Percentiles rank a stretch among this genome's conserved stretches.
Conservation (phyloP, 1,284 basidiomycete species). For the Papiliotrema laurentii region DNA sequence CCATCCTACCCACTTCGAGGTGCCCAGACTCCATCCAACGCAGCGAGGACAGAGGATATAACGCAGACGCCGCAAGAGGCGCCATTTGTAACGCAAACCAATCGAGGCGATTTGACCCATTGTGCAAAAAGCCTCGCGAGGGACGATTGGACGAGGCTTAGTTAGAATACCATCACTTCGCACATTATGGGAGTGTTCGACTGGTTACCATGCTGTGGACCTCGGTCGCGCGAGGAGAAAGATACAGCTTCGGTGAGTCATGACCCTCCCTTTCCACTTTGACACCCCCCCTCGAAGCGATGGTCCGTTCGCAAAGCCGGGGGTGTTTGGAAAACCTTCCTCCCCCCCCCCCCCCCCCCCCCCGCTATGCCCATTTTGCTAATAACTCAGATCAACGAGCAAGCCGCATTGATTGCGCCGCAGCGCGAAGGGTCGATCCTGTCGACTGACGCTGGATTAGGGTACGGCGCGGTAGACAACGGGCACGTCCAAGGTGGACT, state of each 20-base stretch:
- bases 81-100: no score
- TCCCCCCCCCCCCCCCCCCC: background rate
- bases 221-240: background rate
- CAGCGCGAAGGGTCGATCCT: slow-evolving; percentile 9
- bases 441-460: slow-evolving; percentile 1
- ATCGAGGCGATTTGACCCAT: no score
- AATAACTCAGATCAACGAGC: slow-evolving; percentile 5
- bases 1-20: no score
- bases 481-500: slow-evolving; percentile 1
- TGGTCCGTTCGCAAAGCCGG: background rate
- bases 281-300: background rate
- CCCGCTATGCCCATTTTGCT: background rate
- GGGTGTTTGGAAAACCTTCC: background rate
- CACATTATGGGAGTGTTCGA: slow-evolving; percentile 2
- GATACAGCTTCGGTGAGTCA: slow-evolving; percentile 9
- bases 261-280: background rate
- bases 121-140: no score
- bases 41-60: no score
- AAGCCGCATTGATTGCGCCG: slow-evolving; percentile 6
- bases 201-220: slow-evolving; percentile 11
- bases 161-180: background rate
- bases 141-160: background rate
- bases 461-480: slow-evolving; percentile 2
- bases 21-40: no score
- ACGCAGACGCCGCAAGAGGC: no score